Percentiles rank a stretch among this genome's conserved stretches.
Evolutionary conservation across 2,329 filamentous ascomycete genomes (phyloP).

Genomic region (Diaporthe humulicola): DNA sequence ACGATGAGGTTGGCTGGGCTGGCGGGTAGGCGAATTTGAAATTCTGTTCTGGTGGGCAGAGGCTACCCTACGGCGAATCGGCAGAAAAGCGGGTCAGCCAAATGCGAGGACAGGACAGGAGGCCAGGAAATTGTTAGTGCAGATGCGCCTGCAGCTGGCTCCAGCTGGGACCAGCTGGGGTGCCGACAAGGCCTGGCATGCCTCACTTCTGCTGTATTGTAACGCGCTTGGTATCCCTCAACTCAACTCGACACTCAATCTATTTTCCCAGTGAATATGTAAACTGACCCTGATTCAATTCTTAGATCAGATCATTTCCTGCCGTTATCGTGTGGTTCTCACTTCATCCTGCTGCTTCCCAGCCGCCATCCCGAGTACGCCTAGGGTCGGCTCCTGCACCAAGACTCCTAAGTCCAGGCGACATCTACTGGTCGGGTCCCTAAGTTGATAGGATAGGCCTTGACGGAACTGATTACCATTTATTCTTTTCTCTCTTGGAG

Average conservation of each 20-base stretch:
- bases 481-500: not conserved
- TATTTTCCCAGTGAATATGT: too few species aligned
- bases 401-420: not conserved
- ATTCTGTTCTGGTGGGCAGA: slow-evolving; percentile 40
- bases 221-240: not conserved
- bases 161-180: not conserved
- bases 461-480: not conserved
- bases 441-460: not conserved
- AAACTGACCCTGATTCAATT: not conserved
- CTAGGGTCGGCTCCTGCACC: too few species aligned
- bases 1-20: slow-evolving; percentile 39
- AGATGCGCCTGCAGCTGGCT: not conserved
- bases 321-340: too few species aligned
- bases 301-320: not conserved
- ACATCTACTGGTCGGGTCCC: not conserved
- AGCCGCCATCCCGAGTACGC: not conserved
- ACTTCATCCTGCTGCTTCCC: not conserved
- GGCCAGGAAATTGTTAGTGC: slow-evolving; percentile 29
- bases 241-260: not conserved
- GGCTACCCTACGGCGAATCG: slow-evolving; percentile 30
- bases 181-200: not conserved
- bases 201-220: not conserved
- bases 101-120: not conserved
- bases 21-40: slow-evolving; percentile 38
- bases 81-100: not conserved